Evolutionary conservation across 2,329 filamentous ascomycete species (phyloP), one percentile per base, ranked within the genome.

Genomic region (Hymenoscyphus repandus): DNA sequence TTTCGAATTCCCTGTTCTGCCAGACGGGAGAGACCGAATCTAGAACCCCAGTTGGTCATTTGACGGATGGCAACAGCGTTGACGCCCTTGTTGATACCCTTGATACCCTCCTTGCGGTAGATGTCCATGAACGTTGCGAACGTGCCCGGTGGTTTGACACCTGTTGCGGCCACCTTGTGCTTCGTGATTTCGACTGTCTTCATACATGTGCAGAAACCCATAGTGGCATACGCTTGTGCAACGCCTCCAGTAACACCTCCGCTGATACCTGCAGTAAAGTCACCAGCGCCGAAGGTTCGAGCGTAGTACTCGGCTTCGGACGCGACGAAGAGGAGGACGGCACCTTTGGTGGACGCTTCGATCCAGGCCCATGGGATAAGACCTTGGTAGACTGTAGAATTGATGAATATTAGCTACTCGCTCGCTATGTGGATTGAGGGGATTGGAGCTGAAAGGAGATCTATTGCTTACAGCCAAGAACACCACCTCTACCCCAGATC

Each of bases 191-290:
- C 93, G 61, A 97, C 93, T 58, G 93, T 99, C 85, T 99, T 99
- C 93, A 99, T 99, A 82, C 93, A 99, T 56, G 93, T 99, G 76
- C 93, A 99, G 84, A 99, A 99, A 62, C 93, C 93, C 92, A 99
- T 99, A 70, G 93, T 99, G 60, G 93, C 93, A 71, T 99, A 99
- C 54, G 93, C 93, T 76, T 99, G 93, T 42, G 92, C 93, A 53
- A 99, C 84, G 79, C 93, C 93, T 69, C 93, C 93, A 18, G 84
- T 80, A 78, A 99, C 90, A 72, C 93, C 93, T 66, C 93, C 93
- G 31, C 78, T 69, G 74, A 99, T 97, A 68, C 93, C 93, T 62
- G 85, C 83, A 46, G 87, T 77, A 71, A 99, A 97, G 71, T 95
- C 86, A 65, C 79, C 82, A 57, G 90, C 92, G 62, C 93, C 93